Conservation (phyloP, 1,284 basidiomycete genomes). For the Veloboletus limbatus region DNA sequence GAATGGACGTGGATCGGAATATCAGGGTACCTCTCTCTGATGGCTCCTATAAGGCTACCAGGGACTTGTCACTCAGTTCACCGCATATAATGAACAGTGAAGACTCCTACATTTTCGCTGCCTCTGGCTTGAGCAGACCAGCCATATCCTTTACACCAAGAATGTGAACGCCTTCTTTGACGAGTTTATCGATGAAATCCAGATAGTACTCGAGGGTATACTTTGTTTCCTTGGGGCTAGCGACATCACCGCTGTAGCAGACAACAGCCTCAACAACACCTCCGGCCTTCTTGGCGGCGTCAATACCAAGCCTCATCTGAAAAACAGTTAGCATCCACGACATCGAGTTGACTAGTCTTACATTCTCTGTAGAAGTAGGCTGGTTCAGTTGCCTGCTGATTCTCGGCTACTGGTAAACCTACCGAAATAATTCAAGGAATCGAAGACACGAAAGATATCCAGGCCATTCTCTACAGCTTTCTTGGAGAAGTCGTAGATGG, state of each 20-base stretch:
- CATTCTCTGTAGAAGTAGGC: slow-evolving; percentile 52
- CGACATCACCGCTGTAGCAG: slow-evolving; percentile 99
- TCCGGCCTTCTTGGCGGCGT: slow-evolving; percentile 99
- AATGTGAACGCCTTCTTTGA: slow-evolving; percentile 95
- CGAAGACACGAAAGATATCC: slow-evolving; percentile 99
- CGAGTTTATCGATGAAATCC: slow-evolving; percentile 92
- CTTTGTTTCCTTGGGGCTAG: slow-evolving; percentile 93
- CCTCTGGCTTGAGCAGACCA: slow-evolving; percentile 92
- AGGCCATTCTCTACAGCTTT: slow-evolving; percentile 98
- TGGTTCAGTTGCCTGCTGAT: slow-evolving; percentile 10
- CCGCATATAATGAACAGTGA: neutral
- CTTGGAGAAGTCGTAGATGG: slow-evolving; percentile 98
- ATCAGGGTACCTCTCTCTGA: slow-evolving; percentile 95
- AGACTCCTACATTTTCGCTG: slow-evolving; percentile 74
- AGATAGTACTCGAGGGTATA: slow-evolving; percentile 99
- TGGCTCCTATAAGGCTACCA: slow-evolving; percentile 82
- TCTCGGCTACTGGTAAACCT: slow-evolving; percentile 31
- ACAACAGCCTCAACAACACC: slow-evolving; percentile 98
- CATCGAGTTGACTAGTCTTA: slow-evolving; percentile 31
- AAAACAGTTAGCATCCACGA: slow-evolving; percentile 14
- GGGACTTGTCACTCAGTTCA: slow-evolving; percentile 10
- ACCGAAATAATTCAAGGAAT: slow-evolving; percentile 98
- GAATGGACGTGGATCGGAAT: slow-evolving; percentile 99
- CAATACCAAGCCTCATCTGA: slow-evolving; percentile 94
- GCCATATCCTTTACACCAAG: slow-evolving; percentile 99